These are phyloP conservation scores for Phytopythium mirpurense DNA, from an alignment of 352 stramenopile genomes.

Conservation along the genomic window DNA sequence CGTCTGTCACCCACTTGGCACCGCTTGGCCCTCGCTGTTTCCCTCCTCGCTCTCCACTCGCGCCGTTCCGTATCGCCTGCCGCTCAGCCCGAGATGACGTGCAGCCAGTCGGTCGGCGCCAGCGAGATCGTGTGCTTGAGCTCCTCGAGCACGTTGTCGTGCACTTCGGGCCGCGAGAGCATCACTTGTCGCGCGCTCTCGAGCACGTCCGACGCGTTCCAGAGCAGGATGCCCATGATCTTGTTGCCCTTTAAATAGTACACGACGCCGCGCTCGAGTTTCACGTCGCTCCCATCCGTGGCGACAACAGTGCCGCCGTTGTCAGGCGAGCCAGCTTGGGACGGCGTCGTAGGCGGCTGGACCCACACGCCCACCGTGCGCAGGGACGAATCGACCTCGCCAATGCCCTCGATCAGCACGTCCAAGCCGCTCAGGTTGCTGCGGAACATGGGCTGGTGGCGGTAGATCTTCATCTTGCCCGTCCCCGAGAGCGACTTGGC, in stretches of 20 bases:
- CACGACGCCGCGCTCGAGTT: conserved; percentile 80
- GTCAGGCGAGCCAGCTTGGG: not conserved
- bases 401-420: conserved; percentile 82
- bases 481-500: conserved; percentile 35
- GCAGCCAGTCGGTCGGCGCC: conserved; percentile 85
- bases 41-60: no score
- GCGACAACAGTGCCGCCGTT: not conserved
- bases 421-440: conserved; percentile 68
- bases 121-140: conserved; percentile 82
- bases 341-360: conserved; percentile 23
- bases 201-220: conserved; percentile 86
- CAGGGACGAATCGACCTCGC: conserved; percentile 76
- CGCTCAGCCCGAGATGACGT: conserved; percentile 49
- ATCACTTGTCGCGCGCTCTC: conserved; percentile 84
- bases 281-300: conserved; percentile 11
- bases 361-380: conserved; percentile 84
- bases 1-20: no score
- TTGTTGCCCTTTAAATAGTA: conserved; percentile 90
- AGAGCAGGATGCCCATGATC: conserved; percentile 88
- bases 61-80: no score
- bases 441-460: conserved; percentile 87
- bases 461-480: conserved; percentile 78
- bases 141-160: conserved; percentile 70
- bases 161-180: conserved; percentile 55
- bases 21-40: no score